Base-by-base conservation (phyloP, 352 stramenopile genomes). In the Globisporangium apiculatum region DNA sequence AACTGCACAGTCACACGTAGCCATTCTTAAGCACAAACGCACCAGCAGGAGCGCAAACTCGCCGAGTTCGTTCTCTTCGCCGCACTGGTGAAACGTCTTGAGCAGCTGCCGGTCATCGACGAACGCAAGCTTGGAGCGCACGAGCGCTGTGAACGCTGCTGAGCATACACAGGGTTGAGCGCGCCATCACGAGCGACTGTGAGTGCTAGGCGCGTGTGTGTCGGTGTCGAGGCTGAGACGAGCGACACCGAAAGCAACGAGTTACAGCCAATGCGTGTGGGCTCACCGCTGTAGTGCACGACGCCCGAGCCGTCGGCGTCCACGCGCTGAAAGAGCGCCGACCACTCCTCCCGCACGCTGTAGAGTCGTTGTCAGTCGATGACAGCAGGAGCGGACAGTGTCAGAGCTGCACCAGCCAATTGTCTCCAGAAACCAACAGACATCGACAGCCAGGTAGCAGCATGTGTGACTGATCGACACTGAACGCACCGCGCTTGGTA, bases 51-150 rank as follows among this genome's bases (percentile, higher is more conserved):
- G 61, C 47, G 68, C 71, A 40, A 88, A 86, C 17, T 92, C 80
- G n/a, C 80, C 82, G 7, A 89, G 61, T 14, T 92, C 80, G 51
- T 90, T 94, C 56, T 92, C 84, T 75, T 94, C 80, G 7, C 80
- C 81, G 36, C 77, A 90, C 40, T 76, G 67, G 54, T 90, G 81
- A 51, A 85, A 92, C 11, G 86, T 67, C 37, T 89, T 88, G 57
- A 86, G 66, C 36, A 94, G 67, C 1, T 52, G 64, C 14, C 74
- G 75, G 36, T 75, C 67, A 37, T 89, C 75, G 43, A 87, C 48
- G 8, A 51, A n/a, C 24, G 68, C 60, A 7, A 91, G 55, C 52
- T 87, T 83, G 36, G 73, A 64, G 42, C 73, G 71, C 18, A 92
- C 70, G 50, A 91, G 63, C 6, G 69, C 69, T 17, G 72, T 68